Evolutionary conservation across 106 monocot genomes (phyloP).

Genomic region (Acorus calamus): DNA sequence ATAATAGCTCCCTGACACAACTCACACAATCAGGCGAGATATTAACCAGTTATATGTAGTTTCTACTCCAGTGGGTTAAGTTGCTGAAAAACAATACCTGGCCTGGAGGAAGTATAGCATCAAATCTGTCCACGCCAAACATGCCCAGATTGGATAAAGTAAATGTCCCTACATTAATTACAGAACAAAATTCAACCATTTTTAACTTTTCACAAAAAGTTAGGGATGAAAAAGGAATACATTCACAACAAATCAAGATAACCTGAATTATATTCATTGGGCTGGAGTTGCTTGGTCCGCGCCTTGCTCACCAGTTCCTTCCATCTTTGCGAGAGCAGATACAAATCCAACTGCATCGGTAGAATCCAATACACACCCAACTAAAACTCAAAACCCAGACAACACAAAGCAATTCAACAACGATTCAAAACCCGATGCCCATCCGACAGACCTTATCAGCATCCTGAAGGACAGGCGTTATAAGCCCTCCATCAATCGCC

Average conservation of each 20-base stretch:
- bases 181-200: neutral
- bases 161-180: constrained; percentile 62
- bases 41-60: neutral
- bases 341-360: constrained; percentile 68
- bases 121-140: constrained; percentile 98
- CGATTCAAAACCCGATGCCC: no score
- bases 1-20: constrained; percentile 78
- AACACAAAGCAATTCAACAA: no score
- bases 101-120: constrained; percentile 95
- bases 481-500: constrained; percentile 91
- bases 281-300: constrained; percentile 76
- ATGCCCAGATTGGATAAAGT: constrained; percentile 91
- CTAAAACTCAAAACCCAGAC: neutral
- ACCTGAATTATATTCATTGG: constrained; percentile 95
- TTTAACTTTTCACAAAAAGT: no score
- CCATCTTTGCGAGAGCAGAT: constrained; percentile 87
- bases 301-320: constrained; percentile 83
- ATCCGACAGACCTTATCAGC: constrained; percentile 67
- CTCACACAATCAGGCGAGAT: neutral
- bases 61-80: neutral
- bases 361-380: neutral
- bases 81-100: constrained; percentile 31
- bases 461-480: constrained; percentile 95
- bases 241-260: neutral
- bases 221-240: neutral